Evolutionary conservation across 169 alveolate genomes (phyloP), one percentile per base, ranked within the genome.

Genomic region (Plasmodium cynomolgi): DNA sequence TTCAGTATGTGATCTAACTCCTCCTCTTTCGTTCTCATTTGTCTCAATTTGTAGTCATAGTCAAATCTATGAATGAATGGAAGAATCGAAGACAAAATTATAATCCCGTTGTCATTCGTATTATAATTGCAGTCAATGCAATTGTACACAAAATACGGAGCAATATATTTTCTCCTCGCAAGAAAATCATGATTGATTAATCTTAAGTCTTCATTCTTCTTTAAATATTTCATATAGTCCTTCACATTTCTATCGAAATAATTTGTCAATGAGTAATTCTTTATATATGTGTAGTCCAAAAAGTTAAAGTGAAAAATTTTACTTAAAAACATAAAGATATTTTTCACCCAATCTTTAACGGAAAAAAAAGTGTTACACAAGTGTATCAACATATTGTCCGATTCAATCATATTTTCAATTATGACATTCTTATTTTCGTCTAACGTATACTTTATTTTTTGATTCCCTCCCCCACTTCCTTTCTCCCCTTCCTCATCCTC

Each of bases 101-200:
- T 47, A n/a, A 88, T 88, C 31, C 94, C 94, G 33, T 88, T 88
- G 20, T 88, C 94, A 58, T 88, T 88, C 7, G 94, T 88, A 41
- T 88, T 88, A 41, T 88, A 88, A 88, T 88, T 88, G 47, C 94
- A 88, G 82, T 88, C 94, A 26, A 88, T 83, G 72, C 94, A 79
- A 79, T 88, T 88, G 72, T 88, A 80, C 11, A 88, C 75, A 62
- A 88, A 88, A 80, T 88, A 68, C 20, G 94, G 94, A 2, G 88
- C 15, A 15, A 88, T 37, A 31, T 79, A 88, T 88, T 58, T 50
- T 79, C 83, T 88, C 71, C 90, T 88, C 47, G 73, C 58, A 17
- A 88, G 81, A 88, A 88, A 88, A 58, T 88, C 90, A 2, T 88
- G 82, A 56, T 54, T 58, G 6, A 88, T 58, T 20, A 88, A 8